Evolutionary conservation across 345 rosid genomes (phyloP).

Genomic region (Boechera divaricarpa): DNA sequence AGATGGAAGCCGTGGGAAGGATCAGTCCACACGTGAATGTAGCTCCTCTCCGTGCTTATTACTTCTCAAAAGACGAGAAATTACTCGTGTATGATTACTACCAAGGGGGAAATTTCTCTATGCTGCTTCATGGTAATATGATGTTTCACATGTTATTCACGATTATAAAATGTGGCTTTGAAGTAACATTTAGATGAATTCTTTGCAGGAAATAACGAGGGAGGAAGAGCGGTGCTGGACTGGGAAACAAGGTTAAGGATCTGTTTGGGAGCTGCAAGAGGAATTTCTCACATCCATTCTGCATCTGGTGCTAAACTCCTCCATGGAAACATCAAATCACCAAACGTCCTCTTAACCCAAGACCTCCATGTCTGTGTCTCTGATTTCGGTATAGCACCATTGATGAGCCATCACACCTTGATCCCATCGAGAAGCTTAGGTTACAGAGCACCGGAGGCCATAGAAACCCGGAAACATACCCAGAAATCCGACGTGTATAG

Average conservation of each 20-base stretch:
- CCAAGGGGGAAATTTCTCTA: conserved; percentile 68
- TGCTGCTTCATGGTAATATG: conserved; percentile 71
- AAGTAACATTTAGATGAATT: conserved; percentile 15
- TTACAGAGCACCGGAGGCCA: conserved; percentile 79
- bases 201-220: conserved; percentile 58
- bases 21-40: conserved; percentile 73
- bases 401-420: conserved; percentile 60
- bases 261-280: conserved; percentile 72
- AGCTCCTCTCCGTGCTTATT: conserved; percentile 89
- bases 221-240: conserved; percentile 56
- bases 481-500: conserved; percentile 84
- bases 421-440: conserved; percentile 68
- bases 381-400: conserved; percentile 71
- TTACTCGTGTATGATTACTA: conserved; percentile 80
- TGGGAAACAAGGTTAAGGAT: conserved; percentile 83
- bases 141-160: conserved; percentile 25
- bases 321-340: conserved; percentile 85
- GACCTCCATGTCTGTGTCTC: conserved; percentile 66
- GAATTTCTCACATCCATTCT: conserved; percentile 75
- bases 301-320: conserved; percentile 62
- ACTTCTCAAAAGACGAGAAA: conserved; percentile 94
- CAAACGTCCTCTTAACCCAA: conserved; percentile 68
- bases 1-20: conserved; percentile 83
- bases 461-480: conserved; percentile 61
- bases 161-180: neutral